These are phyloP conservation scores for Scortechinia acanthostroma DNA, from an alignment of 2,329 filamentous ascomycete genomes.

Conservation along the genomic window DNA sequence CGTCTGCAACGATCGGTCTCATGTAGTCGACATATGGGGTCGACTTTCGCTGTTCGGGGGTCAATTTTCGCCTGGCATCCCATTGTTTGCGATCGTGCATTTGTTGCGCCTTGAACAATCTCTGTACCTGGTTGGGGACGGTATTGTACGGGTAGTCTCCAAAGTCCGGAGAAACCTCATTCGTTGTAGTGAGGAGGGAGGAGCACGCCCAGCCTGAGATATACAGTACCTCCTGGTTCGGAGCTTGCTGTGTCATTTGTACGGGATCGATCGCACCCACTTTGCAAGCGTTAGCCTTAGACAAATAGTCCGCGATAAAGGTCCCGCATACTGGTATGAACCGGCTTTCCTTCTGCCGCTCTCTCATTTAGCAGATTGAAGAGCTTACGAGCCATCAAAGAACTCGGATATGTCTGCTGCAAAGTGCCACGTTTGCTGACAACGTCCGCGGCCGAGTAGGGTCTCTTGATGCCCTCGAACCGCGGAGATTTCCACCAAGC, in stretches of 20 bases:
- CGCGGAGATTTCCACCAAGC: slow-evolving; percentile 84
- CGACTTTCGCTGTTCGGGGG: slow-evolving; percentile 60
- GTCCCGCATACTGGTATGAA: slow-evolving; percentile 73
- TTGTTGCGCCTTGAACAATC: slow-evolving; percentile 90
- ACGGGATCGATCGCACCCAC: slow-evolving; percentile 98
- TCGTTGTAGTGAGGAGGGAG: slow-evolving; percentile 82
- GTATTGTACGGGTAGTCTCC: slow-evolving; percentile 99
- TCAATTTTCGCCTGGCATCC: slow-evolving; percentile 76
- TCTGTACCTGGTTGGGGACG: slow-evolving; percentile 94
- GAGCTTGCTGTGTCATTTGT: slow-evolving; percentile 97
- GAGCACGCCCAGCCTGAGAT: slow-evolving; percentile 97
- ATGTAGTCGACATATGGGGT: slow-evolving; percentile 88
- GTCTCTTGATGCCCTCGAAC: slow-evolving; percentile 82
- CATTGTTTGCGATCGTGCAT: slow-evolving; percentile 95
- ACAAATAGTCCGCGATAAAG: background rate
- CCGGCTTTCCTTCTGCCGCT: slow-evolving; percentile 71
- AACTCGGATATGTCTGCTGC: slow-evolving; percentile 83
- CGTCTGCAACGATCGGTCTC: slow-evolving; percentile 89
- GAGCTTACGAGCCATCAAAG: slow-evolving; percentile 87
- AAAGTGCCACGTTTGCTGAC: slow-evolving; percentile 87
- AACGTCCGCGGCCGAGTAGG: slow-evolving; percentile 83
- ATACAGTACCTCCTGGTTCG: slow-evolving; percentile 92
- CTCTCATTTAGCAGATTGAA: slow-evolving; percentile 82
- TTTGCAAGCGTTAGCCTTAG: slow-evolving; percentile 18
- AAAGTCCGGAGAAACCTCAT: slow-evolving; percentile 95